phyloP scores from a whole-genome alignment of 202 grass and related monocot genomes.

The Elaeis oleifera region DNA sequence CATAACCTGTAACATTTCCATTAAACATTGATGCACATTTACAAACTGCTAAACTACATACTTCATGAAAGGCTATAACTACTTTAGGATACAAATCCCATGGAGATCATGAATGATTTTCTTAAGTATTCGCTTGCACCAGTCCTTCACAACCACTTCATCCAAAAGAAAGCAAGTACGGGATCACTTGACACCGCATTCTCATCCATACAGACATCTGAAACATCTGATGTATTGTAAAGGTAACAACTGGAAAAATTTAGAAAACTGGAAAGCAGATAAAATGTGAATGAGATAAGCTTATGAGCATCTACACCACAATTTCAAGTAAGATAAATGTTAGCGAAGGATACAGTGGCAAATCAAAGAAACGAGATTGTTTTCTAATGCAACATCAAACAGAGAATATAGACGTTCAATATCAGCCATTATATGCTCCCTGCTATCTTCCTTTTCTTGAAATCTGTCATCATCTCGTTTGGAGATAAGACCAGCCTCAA shows the following conservation, averaged over 20 bases:
- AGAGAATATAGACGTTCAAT: conserved; percentile 71
- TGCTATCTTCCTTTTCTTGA: conserved; percentile 64
- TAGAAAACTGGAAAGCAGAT: conserved; percentile 8
- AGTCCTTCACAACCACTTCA: conserved; percentile 97
- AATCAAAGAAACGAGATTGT: conserved; percentile 82
- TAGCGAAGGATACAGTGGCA: conserved; percentile 84
- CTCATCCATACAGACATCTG: conserved; percentile 96
- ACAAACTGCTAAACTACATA: too few relatives aligned
- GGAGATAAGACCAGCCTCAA: conserved; percentile 80
- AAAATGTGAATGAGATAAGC: conserved; percentile 1
- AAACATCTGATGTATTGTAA: conserved; percentile 73
- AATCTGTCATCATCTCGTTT: conserved; percentile 84
- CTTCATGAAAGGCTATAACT: neutral
- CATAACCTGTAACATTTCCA: conserved; percentile 15
- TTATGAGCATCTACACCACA: too few relatives aligned
- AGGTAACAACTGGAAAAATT: conserved; percentile 35
- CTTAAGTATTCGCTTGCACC: conserved; percentile 70
- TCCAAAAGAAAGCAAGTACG: conserved; percentile 90
- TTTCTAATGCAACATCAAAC: conserved; percentile 84
- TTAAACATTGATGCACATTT: conserved; percentile 10
- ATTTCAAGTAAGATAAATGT: conserved; percentile 2
- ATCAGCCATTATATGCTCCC: conserved; percentile 49
- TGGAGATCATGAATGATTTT: conserved; percentile 43
- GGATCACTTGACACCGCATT: conserved; percentile 97
- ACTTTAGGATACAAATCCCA: conserved; percentile 19